Percentiles rank a stretch among this genome's conserved stretches.
These are phyloP conservation scores for Candida pseudoviswanathii DNA, from an alignment of 1,139 yeast genomes.

Conservation along the genomic window DNA sequence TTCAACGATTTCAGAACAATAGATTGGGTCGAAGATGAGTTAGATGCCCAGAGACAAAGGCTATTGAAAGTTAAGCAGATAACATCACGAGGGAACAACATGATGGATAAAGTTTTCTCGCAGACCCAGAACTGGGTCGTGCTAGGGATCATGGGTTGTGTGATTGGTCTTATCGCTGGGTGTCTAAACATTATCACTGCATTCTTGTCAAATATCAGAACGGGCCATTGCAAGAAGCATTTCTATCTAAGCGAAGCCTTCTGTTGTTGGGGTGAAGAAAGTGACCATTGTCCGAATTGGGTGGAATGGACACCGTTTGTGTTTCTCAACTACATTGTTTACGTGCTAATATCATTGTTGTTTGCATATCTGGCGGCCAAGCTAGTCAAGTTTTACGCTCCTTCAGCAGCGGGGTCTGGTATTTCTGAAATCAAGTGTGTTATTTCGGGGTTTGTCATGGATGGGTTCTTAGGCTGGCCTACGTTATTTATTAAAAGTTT, in stretches of 20 bases:
- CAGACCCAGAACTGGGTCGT: slow-evolving; percentile 75
- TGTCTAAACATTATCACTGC: slow-evolving; percentile 79
- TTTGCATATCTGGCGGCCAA: slow-evolving; percentile 69
- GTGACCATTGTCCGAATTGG: slow-evolving; percentile 57
- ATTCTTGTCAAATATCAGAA: slow-evolving; percentile 76
- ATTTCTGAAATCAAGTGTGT: slow-evolving; percentile 96
- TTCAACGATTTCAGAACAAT: slow-evolving; percentile 68
- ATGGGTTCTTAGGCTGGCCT: slow-evolving; percentile 73
- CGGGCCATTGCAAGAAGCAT: slow-evolving; percentile 73
- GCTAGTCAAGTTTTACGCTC: slow-evolving; percentile 73
- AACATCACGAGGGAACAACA: slow-evolving; percentile 19
- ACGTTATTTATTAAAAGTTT: slow-evolving; percentile 76
- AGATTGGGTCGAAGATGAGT: slow-evolving; percentile 86
- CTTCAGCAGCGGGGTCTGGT: slow-evolving; percentile 96
- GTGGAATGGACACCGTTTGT: slow-evolving; percentile 49
- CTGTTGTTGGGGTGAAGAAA: slow-evolving; percentile 75
- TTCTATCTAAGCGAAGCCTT: slow-evolving; percentile 74
- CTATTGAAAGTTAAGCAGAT: slow-evolving; percentile 24
- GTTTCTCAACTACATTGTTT: slow-evolving; percentile 56
- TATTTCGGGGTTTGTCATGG: slow-evolving; percentile 84
- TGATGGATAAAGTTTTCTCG: slow-evolving; percentile 35
- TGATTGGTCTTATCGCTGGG: slow-evolving; percentile 84
- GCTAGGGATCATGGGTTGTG: slow-evolving; percentile 70
- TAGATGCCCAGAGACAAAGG: slow-evolving; percentile 52
- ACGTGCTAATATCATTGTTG: slow-evolving; percentile 57